These are phyloP conservation scores for Hymenoscyphus fraxineus DNA, from an alignment of 2,329 filamentous ascomycete species.

Conservation along the genomic window DNA sequence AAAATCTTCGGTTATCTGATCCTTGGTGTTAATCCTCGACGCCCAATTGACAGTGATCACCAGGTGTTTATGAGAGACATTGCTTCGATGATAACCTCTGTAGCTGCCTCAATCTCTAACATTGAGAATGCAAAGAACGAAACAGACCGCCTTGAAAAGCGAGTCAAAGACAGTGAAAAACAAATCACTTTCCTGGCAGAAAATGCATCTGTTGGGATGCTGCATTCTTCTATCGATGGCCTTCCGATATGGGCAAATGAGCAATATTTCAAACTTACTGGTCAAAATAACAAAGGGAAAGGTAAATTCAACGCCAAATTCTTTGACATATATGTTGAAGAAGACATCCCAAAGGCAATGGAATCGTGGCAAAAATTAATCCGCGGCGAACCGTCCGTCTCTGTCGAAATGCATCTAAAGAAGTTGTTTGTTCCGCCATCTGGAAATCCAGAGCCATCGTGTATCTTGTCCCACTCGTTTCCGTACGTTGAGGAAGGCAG, in stretches of 20 bases:
- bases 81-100: conserved; percentile 24
- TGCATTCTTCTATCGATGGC: conserved; percentile 27
- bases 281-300: conserved; percentile 17
- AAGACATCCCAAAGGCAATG: conserved; percentile 21
- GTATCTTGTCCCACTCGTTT: conserved; percentile 23
- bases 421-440: conserved; percentile 27
- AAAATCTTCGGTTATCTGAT: conserved; percentile 27
- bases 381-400: conserved; percentile 23
- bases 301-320: conserved; percentile 22
- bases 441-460: conserved; percentile 28
- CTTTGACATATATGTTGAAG: conserved; percentile 24
- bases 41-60: conserved; percentile 28
- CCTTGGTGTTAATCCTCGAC: conserved; percentile 28
- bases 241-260: conserved; percentile 29
- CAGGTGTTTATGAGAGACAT: conserved; percentile 28
- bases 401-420: conserved; percentile 26
- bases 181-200: conserved; percentile 32
- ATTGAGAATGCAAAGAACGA: conserved; percentile 25
- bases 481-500: conserved; percentile 25
- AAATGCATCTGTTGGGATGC: conserved; percentile 31
- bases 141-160: conserved; percentile 19
- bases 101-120: conserved; percentile 24
- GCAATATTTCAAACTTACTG: conserved; percentile 27
- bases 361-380: conserved; percentile 23
- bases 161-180: conserved; percentile 21